Percentiles rank a stretch among this genome's conserved stretches.
These are phyloP conservation scores for Penicillium dipodomyicola DNA, from an alignment of 495 filamentous ascomycete species.

Conservation along the genomic window DNA sequence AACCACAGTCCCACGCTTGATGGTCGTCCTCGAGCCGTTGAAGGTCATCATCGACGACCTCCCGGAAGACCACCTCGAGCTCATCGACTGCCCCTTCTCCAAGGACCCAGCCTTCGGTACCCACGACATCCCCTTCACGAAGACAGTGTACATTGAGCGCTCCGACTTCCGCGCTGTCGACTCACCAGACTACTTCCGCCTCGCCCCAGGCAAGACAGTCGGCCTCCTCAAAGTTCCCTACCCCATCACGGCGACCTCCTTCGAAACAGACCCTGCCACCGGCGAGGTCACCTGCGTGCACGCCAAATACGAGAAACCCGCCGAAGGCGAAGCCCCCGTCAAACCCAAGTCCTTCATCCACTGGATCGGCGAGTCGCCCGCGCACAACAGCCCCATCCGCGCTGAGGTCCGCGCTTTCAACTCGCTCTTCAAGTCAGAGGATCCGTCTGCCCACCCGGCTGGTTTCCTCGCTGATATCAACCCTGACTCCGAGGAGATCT, in stretches of 20 bases:
- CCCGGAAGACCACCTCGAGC: slow-evolving; percentile 60
- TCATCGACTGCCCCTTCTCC: slow-evolving; percentile 58
- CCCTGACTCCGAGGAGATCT: slow-evolving; percentile 77
- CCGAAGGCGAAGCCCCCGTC: slow-evolving; percentile 53
- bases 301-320: slow-evolving; percentile 46
- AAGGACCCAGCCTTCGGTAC: slow-evolving; percentile 57
- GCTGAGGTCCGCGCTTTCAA: slow-evolving; percentile 82
- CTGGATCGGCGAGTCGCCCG: slow-evolving; percentile 68
- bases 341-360: slow-evolving; percentile 84
- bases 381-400: slow-evolving; percentile 61
- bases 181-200: slow-evolving; percentile 84
- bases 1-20: slow-evolving; percentile 75
- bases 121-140: slow-evolving; percentile 71
- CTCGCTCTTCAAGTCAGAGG: slow-evolving; percentile 79
- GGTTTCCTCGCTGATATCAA: slow-evolving; percentile 85
- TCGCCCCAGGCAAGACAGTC: slow-evolving; percentile 86
- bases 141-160: slow-evolving; percentile 87
- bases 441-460: slow-evolving; percentile 67
- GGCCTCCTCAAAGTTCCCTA: slow-evolving; percentile 81
- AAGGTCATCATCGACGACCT: slow-evolving; percentile 72
- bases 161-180: slow-evolving; percentile 87
- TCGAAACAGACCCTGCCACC: slow-evolving; percentile 64
- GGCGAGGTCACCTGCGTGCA: slow-evolving; percentile 59
- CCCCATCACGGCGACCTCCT: slow-evolving; percentile 76
- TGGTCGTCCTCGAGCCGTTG: slow-evolving; percentile 74